phyloP scores from a whole-genome alignment of 768 basidiomycete genomes.

The Sporobolomyces phaffii region DNA sequence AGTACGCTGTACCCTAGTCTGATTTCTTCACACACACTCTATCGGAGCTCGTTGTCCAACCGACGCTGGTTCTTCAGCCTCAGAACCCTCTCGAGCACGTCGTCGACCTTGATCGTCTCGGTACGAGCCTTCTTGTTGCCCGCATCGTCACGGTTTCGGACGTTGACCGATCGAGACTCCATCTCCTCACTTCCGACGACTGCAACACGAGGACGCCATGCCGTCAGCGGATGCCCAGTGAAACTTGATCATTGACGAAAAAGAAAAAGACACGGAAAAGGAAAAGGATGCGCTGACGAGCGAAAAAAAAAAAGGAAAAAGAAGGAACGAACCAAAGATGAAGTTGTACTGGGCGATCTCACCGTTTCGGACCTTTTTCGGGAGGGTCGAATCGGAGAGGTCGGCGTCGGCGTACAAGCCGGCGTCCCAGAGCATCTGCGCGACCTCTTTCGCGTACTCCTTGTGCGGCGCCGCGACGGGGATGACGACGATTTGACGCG shows the following conservation, averaged over 20 bases:
- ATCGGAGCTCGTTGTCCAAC: conserved; percentile 54
- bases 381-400: conserved; percentile 81
- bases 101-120: conserved; percentile 65
- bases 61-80: conserved; percentile 60
- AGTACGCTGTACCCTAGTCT: neutral
- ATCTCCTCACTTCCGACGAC: conserved; percentile 94
- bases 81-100: conserved; percentile 63
- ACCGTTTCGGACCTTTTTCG: conserved; percentile 95
- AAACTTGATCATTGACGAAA: neutral
- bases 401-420: conserved; percentile 89
- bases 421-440: conserved; percentile 58
- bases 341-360: conserved; percentile 98
- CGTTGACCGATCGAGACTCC: conserved; percentile 78
- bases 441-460: conserved; percentile 73
- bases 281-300: too few species aligned
- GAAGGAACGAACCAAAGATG: conserved; percentile 67
- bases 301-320: neutral
- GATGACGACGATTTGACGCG: conserved; percentile 89
- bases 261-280: too few species aligned
- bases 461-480: conserved; percentile 87
- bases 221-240: neutral
- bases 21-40: neutral
- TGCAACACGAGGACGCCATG: conserved; percentile 44
- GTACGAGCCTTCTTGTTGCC: conserved; percentile 71
- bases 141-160: conserved; percentile 89